These are phyloP conservation scores for Barnettozyma sp. DNA, from an alignment of 805 yeast species.

Conservation along the genomic window DNA sequence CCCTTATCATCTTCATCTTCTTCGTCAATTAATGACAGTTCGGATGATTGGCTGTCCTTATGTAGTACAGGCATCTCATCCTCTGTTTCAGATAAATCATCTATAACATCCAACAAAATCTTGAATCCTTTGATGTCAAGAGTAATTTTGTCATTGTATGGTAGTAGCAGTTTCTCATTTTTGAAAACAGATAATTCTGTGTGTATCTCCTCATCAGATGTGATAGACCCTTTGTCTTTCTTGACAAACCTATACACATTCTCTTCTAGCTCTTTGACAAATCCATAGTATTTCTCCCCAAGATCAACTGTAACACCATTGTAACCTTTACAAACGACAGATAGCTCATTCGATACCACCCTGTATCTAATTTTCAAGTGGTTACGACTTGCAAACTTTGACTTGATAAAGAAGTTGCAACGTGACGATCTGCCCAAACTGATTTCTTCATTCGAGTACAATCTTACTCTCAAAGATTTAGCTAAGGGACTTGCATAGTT, in stretches of 20 bases:
- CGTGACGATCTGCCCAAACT: slow-evolving; percentile 55
- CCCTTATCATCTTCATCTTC: background rate
- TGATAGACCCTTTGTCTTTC: slow-evolving; percentile 9
- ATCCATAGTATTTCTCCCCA: slow-evolving; percentile 41
- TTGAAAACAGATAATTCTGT: slow-evolving; percentile 46
- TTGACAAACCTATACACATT: slow-evolving; percentile 22
- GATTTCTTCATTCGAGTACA: slow-evolving; percentile 17
- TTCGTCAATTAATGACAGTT: slow-evolving; percentile 4
- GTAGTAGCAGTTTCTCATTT: slow-evolving; percentile 59
- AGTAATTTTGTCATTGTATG: slow-evolving; percentile 52
- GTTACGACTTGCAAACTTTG: slow-evolving; percentile 56
- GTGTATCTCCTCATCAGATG: slow-evolving; percentile 13
- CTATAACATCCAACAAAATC: slow-evolving; percentile 42
- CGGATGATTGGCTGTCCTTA: slow-evolving; percentile 6
- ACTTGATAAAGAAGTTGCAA: slow-evolving; percentile 39
- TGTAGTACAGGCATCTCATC: slow-evolving; percentile 28
- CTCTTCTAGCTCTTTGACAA: slow-evolving; percentile 17
- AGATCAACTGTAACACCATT: slow-evolving; percentile 70
- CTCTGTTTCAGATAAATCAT: slow-evolving; percentile 36
- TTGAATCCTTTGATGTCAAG: slow-evolving; percentile 69
- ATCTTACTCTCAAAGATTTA: slow-evolving; percentile 15
- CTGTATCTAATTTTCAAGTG: slow-evolving; percentile 51
- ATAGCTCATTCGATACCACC: slow-evolving; percentile 34
- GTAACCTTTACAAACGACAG: slow-evolving; percentile 67
- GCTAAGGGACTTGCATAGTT: slow-evolving; percentile 5